Evolutionary conservation across 2,329 filamentous ascomycete species (phyloP), one percentile per base, ranked within the genome.

Genomic region (Nannizziopsis arthrosporioides): DNA sequence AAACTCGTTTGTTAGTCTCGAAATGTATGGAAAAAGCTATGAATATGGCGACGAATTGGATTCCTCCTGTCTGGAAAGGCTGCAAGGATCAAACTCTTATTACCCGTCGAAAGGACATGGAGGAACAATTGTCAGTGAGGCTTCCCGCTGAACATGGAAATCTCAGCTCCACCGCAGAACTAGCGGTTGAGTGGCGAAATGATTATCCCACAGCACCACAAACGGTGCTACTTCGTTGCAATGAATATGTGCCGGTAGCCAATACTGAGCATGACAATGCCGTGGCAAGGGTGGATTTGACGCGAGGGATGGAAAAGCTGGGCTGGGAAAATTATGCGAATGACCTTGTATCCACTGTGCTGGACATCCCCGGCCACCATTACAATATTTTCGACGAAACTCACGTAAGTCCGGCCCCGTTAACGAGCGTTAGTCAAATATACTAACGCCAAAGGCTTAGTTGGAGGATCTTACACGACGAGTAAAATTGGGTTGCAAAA

Each of bases 301-400:
- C 40, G 17, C 54, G 55, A n/a, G 40, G 51, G 10, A 35, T 38
- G 18, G 37, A 37, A 15, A 49, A 47, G 8, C 38, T 57, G 14
- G 55, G 55, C n/a, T 57, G 55, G 55, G 54, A 57, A 15, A 43
- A 54, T 27, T 53, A 55, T 41, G 44, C 42, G 9, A 38, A 52
- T 19, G 47, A 57, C 31, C 43, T 57, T 18, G 48, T 55, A 30
- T 42, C 42, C 2, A 44, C 46, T 1, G 52, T 55, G 11, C 42
- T 55, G n/a, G 44, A 45, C 31, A 50, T 57, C 14, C 53, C 54
- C 1, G 55, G 54, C 8, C 52, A 57, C 47, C 55, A 57, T 44
- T 57, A 53, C 42, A 53, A 55, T 32, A 44, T 57, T 36, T 55
- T 57, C 35, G 27, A 35, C n/a, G 47, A 52, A 18, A 41, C 50